Conservation (phyloP, 1,284 basidiomycete genomes). For the Prillingera fragicola region DNA sequence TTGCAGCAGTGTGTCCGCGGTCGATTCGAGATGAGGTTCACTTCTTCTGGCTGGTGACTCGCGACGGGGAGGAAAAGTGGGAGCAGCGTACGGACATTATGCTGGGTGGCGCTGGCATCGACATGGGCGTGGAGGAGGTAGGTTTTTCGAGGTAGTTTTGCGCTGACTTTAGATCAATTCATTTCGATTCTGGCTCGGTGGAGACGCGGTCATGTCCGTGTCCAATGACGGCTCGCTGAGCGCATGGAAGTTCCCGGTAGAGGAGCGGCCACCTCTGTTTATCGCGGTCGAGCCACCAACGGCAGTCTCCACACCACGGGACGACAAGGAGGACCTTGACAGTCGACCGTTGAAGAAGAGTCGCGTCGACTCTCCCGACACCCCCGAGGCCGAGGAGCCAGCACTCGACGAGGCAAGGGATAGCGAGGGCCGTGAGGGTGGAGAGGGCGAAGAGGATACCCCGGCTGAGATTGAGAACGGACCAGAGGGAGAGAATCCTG, state of each 20-base stretch:
- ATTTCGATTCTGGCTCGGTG: conserved; percentile 33
- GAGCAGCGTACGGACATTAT: conserved; percentile 30
- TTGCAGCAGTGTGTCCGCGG: conserved; percentile 35
- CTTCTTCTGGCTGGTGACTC: conserved; percentile 26
- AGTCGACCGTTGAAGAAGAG: conserved; percentile 10
- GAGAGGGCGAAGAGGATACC: conserved; percentile 43
- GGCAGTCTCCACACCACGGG: conserved; percentile 7
- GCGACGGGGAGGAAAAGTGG: conserved; percentile 27
- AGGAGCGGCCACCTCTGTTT: conserved; percentile 10
- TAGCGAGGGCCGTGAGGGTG: background rate
- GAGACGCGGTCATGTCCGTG: conserved; percentile 33
- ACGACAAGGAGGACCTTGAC: conserved; percentile 5
- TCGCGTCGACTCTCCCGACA: conserved; percentile 4
- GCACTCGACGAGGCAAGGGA: conserved; percentile 3
- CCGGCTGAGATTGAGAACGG: background rate
- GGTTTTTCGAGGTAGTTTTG: background rate
- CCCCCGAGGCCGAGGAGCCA: conserved; percentile 4
- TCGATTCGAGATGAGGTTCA: conserved; percentile 32
- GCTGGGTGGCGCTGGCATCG: conserved; percentile 25
- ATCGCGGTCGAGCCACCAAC: background rate
- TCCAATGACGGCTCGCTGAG: conserved; percentile 40
- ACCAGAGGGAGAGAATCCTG: background rate
- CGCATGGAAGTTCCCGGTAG: conserved; percentile 37
- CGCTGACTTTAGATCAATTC: conserved; percentile 37
- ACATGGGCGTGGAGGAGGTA: conserved; percentile 39